Evolutionary conservation across 2,329 filamentous ascomycete genomes (phyloP).

Genomic region (Alternaria burnsii): DNA sequence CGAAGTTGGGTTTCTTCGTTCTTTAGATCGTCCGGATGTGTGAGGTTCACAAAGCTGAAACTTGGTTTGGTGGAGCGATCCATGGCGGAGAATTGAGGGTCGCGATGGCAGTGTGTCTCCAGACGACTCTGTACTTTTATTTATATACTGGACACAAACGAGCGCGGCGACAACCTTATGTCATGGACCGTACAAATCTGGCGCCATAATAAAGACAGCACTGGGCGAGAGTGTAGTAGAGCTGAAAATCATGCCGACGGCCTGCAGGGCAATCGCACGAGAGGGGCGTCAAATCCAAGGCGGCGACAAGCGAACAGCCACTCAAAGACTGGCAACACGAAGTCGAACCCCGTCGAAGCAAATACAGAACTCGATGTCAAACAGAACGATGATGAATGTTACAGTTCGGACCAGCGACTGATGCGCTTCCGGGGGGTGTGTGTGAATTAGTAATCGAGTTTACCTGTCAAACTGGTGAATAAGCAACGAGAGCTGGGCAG

Average conservation of each 20-base stretch:
- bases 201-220: constrained; percentile 5
- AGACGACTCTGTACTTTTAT: neutral
- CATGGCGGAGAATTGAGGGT: constrained; percentile 22
- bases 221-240: constrained; percentile 9
- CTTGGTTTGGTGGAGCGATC: constrained; percentile 32
- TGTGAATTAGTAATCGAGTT: constrained; percentile 22
- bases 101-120: neutral
- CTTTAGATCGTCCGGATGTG: constrained; percentile 44
- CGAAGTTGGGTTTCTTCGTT: constrained; percentile 41
- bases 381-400: constrained; percentile 14
- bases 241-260: constrained; percentile 12
- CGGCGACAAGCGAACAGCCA: constrained; percentile 13
- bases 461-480: constrained; percentile 10
- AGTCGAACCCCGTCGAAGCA: constrained; percentile 9
- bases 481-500: constrained; percentile 10
- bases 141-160: constrained; percentile 5
- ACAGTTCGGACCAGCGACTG: constrained; percentile 6
- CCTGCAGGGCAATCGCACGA: constrained; percentile 12
- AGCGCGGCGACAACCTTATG: constrained; percentile 10
- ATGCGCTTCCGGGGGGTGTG: constrained; percentile 13
- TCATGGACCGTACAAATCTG: constrained; percentile 11
- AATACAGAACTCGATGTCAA: neutral
- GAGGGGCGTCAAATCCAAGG: constrained; percentile 8
- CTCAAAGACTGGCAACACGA: constrained; percentile 2
- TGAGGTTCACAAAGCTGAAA: constrained; percentile 45